phyloP scores from a whole-genome alignment of 345 rosid genomes.

The Balakata baccata region DNA sequence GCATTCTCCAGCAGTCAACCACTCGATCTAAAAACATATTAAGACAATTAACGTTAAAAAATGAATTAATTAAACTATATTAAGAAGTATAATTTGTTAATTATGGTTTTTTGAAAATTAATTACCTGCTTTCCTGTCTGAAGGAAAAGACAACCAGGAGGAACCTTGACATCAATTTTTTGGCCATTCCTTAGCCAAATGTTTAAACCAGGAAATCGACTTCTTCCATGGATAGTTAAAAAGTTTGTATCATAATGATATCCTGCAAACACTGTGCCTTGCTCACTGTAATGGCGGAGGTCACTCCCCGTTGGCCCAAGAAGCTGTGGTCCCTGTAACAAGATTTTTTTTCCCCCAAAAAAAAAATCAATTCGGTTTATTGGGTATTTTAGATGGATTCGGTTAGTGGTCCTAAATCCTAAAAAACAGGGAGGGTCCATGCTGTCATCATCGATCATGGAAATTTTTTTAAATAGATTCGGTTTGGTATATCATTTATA shows the following conservation, averaged over 20 bases:
- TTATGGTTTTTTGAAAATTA: neutral
- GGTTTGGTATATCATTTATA: too few relatives aligned
- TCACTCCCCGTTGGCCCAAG: conserved; percentile 98
- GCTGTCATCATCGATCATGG: too few relatives aligned
- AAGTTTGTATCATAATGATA: conserved; percentile 96
- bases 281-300: conserved; percentile 58
- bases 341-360: too few relatives aligned
- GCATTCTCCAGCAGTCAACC: conserved; percentile 94
- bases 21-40: conserved; percentile 63
- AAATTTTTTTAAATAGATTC: too few relatives aligned
- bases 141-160: conserved; percentile 81
- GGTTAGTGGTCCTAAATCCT: too few relatives aligned
- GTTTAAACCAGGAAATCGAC: conserved; percentile 93
- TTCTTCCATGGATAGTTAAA: conserved; percentile 88
- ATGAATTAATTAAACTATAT: neutral
- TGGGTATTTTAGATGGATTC: too few relatives aligned
- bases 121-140: conserved; percentile 88
- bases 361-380: too few relatives aligned
- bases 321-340: conserved; percentile 80
- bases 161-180: conserved; percentile 85
- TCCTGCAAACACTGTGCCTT: conserved; percentile 87
- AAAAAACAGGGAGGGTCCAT: too few relatives aligned
- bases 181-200: conserved; percentile 91
- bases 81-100: neutral
- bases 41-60: too few relatives aligned